Base-by-base conservation (phyloP, 2,329 filamentous ascomycete genomes). In the Zymoseptoria crescenta region DNA sequence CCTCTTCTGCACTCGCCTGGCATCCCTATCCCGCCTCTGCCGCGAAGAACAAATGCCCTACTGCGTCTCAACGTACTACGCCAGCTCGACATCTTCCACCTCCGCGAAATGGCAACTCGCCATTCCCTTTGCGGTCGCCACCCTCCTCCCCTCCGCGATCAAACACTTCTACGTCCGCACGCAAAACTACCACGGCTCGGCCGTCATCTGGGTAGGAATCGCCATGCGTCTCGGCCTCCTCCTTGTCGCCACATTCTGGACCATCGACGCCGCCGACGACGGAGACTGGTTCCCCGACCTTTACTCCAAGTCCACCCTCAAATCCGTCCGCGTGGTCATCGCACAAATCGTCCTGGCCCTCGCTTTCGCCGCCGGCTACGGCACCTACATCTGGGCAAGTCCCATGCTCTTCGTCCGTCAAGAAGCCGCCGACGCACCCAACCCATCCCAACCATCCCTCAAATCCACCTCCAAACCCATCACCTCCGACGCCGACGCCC, bases 1-100 rank as follows among this genome's bases (percentile, higher is more conserved):
- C 70, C 80, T 94, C 58, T 71, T 91, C 4, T 81, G 97, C 10
- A 87, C 87, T 13, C 86, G 93, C 56, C 57, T 93, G 2, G 88
- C 91, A 0, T 96, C 92, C 1, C 86, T 93, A 65, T 96, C 94
- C 8, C 89, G 91, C 65, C 85, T 99, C 20, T 99, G 94, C 72
- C 87, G 94, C 59, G 94, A 99, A 74, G 94, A 99, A 76, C 94
- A 99, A 76, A 96, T 97, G 90, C 94, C 94, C 0, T 95, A 88
- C 76, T 99, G 94, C 78, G 85, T 84, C 56, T 96, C 93, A 1
- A 96, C 94, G 0, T 99, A 96, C 77, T 99, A 99, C 71, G 88
- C 91, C 4, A 96, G 93, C 0, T 84, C 87, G 8, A 89, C 87
- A 2, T 96, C 93, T 0, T 97, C 94, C 0, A 97, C 92, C 0